Conservation (phyloP, 1,284 basidiomycete species). For the Austroboletus novae-zelandiae region DNA sequence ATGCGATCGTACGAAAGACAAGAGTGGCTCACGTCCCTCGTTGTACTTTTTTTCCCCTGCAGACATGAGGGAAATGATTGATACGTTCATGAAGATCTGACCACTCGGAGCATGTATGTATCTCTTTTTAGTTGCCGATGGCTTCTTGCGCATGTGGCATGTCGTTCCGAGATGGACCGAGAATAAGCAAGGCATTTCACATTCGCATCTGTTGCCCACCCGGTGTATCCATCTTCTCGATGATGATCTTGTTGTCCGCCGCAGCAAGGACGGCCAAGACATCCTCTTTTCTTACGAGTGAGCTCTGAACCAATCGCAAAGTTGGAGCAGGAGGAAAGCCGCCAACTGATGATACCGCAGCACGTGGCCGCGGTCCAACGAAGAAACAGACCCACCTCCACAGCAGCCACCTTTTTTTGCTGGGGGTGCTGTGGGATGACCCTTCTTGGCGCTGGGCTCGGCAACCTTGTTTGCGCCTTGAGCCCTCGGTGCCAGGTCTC, state of each 20-base stretch:
- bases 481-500: too few species aligned
- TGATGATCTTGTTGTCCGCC: too few species aligned
- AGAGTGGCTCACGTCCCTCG: not conserved
- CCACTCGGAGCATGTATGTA: not conserved
- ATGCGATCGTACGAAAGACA: not conserved
- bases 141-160: too few species aligned
- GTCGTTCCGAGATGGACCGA: too few species aligned
- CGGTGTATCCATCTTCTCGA: too few species aligned
- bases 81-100: slow-evolving; percentile 25
- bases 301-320: not conserved
- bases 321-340: not conserved
- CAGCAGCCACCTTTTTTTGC: too few species aligned
- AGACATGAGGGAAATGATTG: slow-evolving; percentile 20
- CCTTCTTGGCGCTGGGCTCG: too few species aligned
- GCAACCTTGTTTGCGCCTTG: too few species aligned
- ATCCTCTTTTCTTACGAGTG: not conserved
- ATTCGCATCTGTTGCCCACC: too few species aligned
- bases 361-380: not conserved
- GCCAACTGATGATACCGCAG: not conserved
- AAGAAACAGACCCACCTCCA: not conserved
- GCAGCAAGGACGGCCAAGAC: not conserved
- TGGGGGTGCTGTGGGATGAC: too few species aligned
- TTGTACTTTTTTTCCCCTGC: not conserved
- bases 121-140: too few species aligned
- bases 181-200: too few species aligned